Evolutionary conservation across 2,329 filamentous ascomycete species (phyloP).

Genomic region (Apiospora malaysiana): DNA sequence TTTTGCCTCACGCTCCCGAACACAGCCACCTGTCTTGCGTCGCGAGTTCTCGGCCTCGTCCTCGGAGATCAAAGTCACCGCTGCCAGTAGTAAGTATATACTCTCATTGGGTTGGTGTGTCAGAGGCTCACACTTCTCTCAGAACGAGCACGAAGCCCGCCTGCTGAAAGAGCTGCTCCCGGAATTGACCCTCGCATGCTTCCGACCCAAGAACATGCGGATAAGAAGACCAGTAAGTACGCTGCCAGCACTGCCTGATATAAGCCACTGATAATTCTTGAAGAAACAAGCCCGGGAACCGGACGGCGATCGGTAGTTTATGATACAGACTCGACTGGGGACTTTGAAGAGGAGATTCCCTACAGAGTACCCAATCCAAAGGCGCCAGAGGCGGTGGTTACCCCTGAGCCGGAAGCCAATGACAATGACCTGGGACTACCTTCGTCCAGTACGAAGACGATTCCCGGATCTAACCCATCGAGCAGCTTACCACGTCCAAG

Average conservation of each 20-base stretch:
- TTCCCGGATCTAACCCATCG: not conserved
- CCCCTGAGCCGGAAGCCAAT: not conserved
- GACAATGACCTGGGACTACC: not conserved
- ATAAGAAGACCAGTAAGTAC: not conserved
- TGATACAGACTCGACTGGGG: not conserved
- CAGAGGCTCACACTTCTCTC: not conserved
- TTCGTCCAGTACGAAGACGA: not conserved
- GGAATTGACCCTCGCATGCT: not conserved
- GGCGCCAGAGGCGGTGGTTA: not conserved
- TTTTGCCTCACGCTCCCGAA: not conserved
- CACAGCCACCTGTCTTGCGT: not conserved
- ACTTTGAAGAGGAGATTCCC: not conserved
- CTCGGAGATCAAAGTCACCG: not conserved
- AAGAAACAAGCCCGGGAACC: not conserved
- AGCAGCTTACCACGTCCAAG: not conserved
- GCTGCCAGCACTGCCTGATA: not conserved
- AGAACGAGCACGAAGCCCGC: not conserved
- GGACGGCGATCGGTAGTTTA: not conserved
- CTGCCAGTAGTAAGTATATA: not conserved
- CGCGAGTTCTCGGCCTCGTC: not conserved
- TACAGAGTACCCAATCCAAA: not conserved
- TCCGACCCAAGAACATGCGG: not conserved
- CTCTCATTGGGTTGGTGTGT: not conserved
- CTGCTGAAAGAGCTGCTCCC: not conserved
- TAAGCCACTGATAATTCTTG: not conserved